Evolutionary conservation across 345 rosid species (phyloP).

Genomic region (Sonneratia caseolaris): DNA sequence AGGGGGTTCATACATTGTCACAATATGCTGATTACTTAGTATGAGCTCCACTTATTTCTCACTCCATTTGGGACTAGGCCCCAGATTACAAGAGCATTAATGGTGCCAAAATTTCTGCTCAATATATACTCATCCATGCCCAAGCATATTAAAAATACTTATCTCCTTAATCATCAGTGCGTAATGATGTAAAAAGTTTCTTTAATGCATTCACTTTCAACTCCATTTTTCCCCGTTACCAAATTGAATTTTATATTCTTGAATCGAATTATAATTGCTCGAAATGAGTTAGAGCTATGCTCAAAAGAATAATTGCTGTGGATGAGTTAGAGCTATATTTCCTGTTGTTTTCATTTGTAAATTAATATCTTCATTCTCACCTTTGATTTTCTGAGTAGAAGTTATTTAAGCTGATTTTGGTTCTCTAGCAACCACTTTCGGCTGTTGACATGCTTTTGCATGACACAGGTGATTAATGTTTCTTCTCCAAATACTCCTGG

Average conservation of each 20-base stretch:
- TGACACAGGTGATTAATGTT: slow-evolving; percentile 82
- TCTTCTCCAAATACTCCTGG: slow-evolving; percentile 98
- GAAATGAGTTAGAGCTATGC: not conserved
- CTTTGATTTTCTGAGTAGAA: not conserved
- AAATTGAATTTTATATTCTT: not conserved
- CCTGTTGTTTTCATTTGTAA: not conserved
- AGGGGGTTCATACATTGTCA: slow-evolving; percentile 93
- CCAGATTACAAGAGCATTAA: not conserved
- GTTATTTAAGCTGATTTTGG: slow-evolving; percentile 5
- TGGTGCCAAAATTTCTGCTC: not conserved
- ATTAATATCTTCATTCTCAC: not conserved
- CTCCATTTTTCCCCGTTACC: slow-evolving; percentile 8
- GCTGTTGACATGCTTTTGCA: slow-evolving; percentile 3
- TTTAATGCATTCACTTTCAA: not conserved
- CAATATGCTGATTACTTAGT: slow-evolving; percentile 99
- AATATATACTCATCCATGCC: not conserved
- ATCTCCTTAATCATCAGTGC: not conserved
- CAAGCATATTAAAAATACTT: not conserved
- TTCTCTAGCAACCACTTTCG: not conserved
- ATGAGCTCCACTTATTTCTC: slow-evolving; percentile 2
- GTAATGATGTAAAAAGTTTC: not conserved
- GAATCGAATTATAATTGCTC: not conserved
- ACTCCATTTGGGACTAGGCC: not conserved
- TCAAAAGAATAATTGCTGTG: not conserved
- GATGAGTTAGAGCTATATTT: not conserved